phyloP scores from a whole-genome alignment of 768 basidiomycete genomes.

The Strobilomyces echinocephalus region DNA sequence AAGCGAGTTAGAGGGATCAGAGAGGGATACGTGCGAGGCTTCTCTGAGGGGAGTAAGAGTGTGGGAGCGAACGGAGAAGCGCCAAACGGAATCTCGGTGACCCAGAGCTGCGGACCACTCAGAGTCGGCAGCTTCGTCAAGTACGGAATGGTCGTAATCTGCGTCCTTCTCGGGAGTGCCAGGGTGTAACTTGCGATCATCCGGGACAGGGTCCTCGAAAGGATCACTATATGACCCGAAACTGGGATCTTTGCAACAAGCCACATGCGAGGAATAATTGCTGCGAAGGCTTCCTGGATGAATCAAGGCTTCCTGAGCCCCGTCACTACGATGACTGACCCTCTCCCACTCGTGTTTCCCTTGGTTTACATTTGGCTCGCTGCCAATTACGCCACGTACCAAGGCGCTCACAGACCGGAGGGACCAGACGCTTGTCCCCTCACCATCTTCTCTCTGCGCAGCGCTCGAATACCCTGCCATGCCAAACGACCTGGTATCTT shows the following conservation, averaged over 20 bases:
- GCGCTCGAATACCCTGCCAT: slow-evolving; percentile 12
- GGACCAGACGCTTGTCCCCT: slow-evolving; percentile 49
- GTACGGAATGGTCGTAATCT: slow-evolving; percentile 14
- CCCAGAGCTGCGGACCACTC: slow-evolving; percentile 13
- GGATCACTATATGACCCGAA: slow-evolving; percentile 45
- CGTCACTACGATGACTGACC: slow-evolving; percentile 8
- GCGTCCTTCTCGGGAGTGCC: slow-evolving; percentile 16
- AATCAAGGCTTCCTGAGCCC: slow-evolving; percentile 19
- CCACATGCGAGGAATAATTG: slow-evolving; percentile 5
- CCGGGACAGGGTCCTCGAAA: slow-evolving; percentile 29
- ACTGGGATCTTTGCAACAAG: slow-evolving; percentile 12
- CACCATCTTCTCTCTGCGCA: slow-evolving; percentile 36
- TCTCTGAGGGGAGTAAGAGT: slow-evolving; percentile 33
- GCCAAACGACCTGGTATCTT: slow-evolving; percentile 55
- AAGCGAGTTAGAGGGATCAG: slow-evolving; percentile 22
- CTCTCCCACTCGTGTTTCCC: slow-evolving; percentile 20
- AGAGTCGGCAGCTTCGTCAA: slow-evolving; percentile 7
- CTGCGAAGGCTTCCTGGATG: slow-evolving; percentile 13
- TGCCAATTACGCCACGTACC: slow-evolving; percentile 28
- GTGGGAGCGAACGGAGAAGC: slow-evolving; percentile 20
- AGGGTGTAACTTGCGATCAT: slow-evolving; percentile 9
- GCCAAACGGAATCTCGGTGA: slow-evolving; percentile 10
- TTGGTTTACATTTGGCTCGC: slow-evolving; percentile 23
- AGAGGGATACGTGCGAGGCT: slow-evolving; percentile 22
- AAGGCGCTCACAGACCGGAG: slow-evolving; percentile 37